These are phyloP conservation scores for Diaporthe velutina DNA, from an alignment of 2,329 filamentous ascomycete genomes.

Conservation along the genomic window DNA sequence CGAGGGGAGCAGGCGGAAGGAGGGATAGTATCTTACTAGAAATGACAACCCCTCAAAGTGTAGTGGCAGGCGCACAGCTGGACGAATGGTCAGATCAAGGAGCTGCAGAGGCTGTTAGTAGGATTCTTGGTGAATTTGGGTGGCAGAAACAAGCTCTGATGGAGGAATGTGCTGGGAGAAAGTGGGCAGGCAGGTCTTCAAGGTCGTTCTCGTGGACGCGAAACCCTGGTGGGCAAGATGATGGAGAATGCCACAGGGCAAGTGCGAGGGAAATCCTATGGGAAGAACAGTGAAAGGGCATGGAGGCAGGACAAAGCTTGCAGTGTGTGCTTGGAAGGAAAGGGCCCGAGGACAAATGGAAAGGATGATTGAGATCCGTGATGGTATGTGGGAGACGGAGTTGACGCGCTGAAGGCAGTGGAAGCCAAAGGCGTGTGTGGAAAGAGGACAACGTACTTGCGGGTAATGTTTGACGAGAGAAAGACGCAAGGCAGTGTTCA, in stretches of 20 bases:
- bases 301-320: neutral
- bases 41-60: too few species aligned
- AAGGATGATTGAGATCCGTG: neutral
- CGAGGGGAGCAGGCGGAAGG: neutral
- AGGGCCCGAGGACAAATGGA: neutral
- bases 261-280: neutral
- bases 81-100: neutral
- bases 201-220: neutral
- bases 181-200: neutral
- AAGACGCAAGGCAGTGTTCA: neutral
- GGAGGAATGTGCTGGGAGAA: neutral
- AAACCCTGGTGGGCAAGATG: neutral
- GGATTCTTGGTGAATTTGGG: neutral
- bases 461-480: neutral
- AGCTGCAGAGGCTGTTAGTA: conserved; percentile 2
- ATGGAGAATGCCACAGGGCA: neutral
- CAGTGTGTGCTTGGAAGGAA: neutral
- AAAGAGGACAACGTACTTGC: neutral
- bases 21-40: neutral
- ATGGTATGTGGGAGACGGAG: neutral
- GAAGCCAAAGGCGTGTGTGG: neutral
- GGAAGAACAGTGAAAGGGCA: neutral
- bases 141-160: neutral
- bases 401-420: neutral
- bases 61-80: neutral